Evolutionary conservation across 2,329 filamentous ascomycete species (phyloP), one percentile per base, ranked within the genome.

Genomic region (Ceratocystis diversiconidia): DNA sequence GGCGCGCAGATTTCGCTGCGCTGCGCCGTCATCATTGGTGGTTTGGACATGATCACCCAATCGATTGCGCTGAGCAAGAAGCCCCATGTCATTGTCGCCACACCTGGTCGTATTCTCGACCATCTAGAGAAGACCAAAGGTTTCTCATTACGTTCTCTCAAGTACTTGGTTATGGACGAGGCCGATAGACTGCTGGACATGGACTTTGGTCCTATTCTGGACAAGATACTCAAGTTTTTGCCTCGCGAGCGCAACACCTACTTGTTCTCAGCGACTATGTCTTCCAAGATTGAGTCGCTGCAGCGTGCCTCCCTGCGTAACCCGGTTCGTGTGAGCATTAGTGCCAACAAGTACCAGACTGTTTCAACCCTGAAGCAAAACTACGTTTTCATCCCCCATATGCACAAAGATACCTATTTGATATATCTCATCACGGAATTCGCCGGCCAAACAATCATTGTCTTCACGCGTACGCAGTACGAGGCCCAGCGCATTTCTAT

Each of bases 71-170:
- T 99, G 0, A 90, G 89, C n/a, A 96, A 96, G 80, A 92, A 92
- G 71, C 94, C 94, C 6, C 94, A 99, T 72, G 86, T 99, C 28
- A 80, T 97, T 25, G 92, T 97, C 48, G 92, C 92, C 0, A 96
- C 92, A 0, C 92, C 92, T 0, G 92, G 92, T 63, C 85, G 92
- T 66, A 78, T 96, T 25, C 79, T 96, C 3, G 94, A 97, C 72
- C 94, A 99, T 71, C 78, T 97, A 7, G 91, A 97, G 74, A 96
- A 96, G 76, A 99, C 94, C 1, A 96, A 96, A 75, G 92, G 94
- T 10, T 97, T 99, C 76, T 92, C 88, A 1, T 78, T 97, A 61
- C 83, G 88, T 36, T 81, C 82, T 3, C 79, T 96, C 46, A 92
- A 92, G 72, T 96, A 92, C 72, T 79, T 97, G 2, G 92, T 96